Conservation (phyloP, 163 green algal genomes). For the Picocystis sp. region DNA sequence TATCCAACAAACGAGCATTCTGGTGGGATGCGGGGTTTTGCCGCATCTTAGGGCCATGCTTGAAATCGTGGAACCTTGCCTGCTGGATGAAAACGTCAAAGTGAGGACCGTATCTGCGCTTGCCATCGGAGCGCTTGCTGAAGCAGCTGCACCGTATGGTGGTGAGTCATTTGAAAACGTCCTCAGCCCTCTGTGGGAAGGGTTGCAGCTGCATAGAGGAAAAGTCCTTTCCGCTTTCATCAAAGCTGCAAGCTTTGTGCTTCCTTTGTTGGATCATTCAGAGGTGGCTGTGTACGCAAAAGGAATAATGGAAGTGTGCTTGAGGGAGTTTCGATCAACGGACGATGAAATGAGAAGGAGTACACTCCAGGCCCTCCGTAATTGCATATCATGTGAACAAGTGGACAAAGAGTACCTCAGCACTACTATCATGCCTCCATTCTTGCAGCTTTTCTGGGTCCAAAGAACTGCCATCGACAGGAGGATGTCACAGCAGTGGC, state of each 20-base stretch:
- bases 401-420: constrained; percentile 92
- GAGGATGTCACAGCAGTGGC: constrained; percentile 43
- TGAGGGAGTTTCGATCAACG: constrained; percentile 88
- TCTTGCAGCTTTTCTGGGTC: constrained; percentile 97
- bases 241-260: constrained; percentile 39
- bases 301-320: constrained; percentile 92
- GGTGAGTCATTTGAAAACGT: constrained; percentile 98
- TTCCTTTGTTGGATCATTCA: not conserved
- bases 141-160: constrained; percentile 88
- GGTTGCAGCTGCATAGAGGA: constrained; percentile 75
- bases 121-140: constrained; percentile 80
- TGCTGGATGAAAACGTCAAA: constrained; percentile 77
- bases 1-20: constrained; percentile 93
- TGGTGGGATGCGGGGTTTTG: constrained; percentile 93
- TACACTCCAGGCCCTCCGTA: constrained; percentile 66
- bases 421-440: constrained; percentile 87
- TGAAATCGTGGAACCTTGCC: constrained; percentile 90
- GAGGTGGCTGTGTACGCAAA: constrained; percentile 62
- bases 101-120: constrained; percentile 79
- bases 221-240: constrained; percentile 96
- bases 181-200: constrained; percentile 95
- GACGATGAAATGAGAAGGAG: constrained; percentile 99
- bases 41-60: constrained; percentile 89
- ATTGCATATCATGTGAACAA: constrained; percentile 11
- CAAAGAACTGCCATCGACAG: constrained; percentile 91